Base-by-base conservation (phyloP, 139 green algal genomes). In the Chlorella sp. region DNA sequence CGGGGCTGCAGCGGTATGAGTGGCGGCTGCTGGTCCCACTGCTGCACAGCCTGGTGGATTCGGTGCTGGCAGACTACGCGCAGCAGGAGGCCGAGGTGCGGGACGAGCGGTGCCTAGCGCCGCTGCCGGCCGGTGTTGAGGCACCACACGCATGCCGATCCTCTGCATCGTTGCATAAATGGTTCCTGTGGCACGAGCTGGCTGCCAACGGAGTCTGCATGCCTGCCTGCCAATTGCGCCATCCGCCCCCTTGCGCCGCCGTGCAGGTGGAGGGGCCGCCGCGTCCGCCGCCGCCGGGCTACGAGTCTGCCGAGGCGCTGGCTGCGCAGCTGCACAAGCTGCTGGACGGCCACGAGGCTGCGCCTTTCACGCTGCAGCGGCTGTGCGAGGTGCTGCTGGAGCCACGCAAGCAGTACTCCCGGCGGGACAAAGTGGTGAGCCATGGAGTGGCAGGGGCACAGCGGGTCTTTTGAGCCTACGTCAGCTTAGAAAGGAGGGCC, bases 331-430 rank as follows among this genome's bases (percentile, higher is more conserved):
- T 97, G 79, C 89, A 91, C 12, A 48, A 30, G 3, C 73, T 94
- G 28, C 83, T 97, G 40, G 83, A 89, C 12, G 61, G 66, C 2
- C 93, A 93, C 86, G 78, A 66, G 15, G 84, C 77, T 0, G 90
- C 93, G 1, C 96, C 96, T 9, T 97, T 95, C 92, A 98, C 96
- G 1, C 85, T 97, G 79, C 96, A 98, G 91, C 93, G 96, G 11
- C 90, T 98, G 5, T 95, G 93, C 42, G 96, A 98, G 89, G 78
- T 98, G 68, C 83, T 97, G 88, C 86, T 98, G 61, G 96, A 96
- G 79, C 95, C 96, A 0, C 86, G 91, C 39, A 95, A 95, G 89
- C 96, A 98, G 86, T 98, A 98, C 82, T 66, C 48, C 0, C 80
- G 90, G 24, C 83, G 96, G 37, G 88, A 94, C 78, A 98, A 98